Conservation (phyloP, 495 filamentous ascomycete species). For the Pyronema omphalodes region DNA sequence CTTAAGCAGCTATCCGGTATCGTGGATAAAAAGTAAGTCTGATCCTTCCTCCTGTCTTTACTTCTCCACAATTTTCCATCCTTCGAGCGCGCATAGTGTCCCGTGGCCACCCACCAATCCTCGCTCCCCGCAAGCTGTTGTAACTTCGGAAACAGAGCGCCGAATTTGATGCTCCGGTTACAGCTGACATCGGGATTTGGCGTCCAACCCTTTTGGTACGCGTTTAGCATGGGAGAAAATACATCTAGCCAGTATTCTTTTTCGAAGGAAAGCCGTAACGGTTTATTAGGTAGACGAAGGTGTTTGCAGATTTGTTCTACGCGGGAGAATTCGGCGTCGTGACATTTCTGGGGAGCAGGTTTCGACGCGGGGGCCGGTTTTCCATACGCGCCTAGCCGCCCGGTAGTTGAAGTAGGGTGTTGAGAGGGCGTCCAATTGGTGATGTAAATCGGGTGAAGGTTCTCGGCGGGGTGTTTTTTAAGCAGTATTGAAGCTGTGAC, state of each 20-base stretch:
- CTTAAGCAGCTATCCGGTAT: conserved; percentile 7
- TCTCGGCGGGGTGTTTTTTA: conserved; percentile 15
- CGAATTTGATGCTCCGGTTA: conserved; percentile 22
- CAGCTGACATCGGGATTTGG: conserved; percentile 23
- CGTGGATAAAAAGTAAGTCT: conserved; percentile 23
- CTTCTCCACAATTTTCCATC: background rate
- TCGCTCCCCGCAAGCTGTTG: conserved; percentile 7
- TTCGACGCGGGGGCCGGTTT: conserved; percentile 6
- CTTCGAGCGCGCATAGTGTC: conserved; percentile 6
- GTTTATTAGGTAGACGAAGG: conserved; percentile 8
- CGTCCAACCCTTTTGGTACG: conserved; percentile 13
- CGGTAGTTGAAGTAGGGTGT: conserved; percentile 8
- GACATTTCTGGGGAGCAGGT: conserved; percentile 11
- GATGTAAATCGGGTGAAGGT: conserved; percentile 22
- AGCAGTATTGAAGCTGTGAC: conserved; percentile 19
- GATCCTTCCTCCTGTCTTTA: conserved; percentile 15
- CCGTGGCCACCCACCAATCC: conserved; percentile 23
- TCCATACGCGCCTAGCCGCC: conserved; percentile 8
- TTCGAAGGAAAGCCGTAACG: conserved; percentile 18
- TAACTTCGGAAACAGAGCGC: conserved; percentile 13
- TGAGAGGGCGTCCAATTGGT: conserved; percentile 20
- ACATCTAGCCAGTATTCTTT: conserved; percentile 24
- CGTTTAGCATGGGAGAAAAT: conserved; percentile 20
- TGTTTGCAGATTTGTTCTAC: conserved; percentile 15
- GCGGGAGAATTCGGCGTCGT: conserved; percentile 15